Evolutionary conservation across 768 basidiomycete species (phyloP), one percentile per base, ranked within the genome.

Genomic region (Tylopilus balloui): DNA sequence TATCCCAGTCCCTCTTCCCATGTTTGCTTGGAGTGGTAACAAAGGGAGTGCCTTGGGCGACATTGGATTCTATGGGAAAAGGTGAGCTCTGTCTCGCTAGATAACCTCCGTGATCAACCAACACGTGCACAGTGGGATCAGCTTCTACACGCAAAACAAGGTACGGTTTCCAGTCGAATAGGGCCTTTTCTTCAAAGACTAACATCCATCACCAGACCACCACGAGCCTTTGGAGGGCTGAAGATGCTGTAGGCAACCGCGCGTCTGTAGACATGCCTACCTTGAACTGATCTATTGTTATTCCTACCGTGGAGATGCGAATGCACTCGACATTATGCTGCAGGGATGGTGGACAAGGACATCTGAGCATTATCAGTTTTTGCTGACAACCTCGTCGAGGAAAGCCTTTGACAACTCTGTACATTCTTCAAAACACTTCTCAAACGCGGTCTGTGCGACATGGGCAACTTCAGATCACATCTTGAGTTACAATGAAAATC

Each of bases 1-100:
- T 4, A 92, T 92, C 43, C 89, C 92, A 13, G 95, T 99, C 6
- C 95, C 95, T 38, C 71, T 87, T 25, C 87, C 88, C 14, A 94
- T 96, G 89, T 97, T 96, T 73, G 81, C 91, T 24, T 95, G 92
- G 92, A 92, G 88, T 59, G 95, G 96, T 23, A 95, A 93, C 73
- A 95, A 93, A 76, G 84, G 73, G 34, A 90, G 87, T 59, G 81
- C 81, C 59, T 70, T 93, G 47, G 92, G 92, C 20, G 90, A 94
- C 62, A 80, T 92, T 38, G 84, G 85, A 5, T 94, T 96, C 73
- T 96, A 96, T 58, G 94, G 94, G 24, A 88, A 87, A 68, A 80
- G 84, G 86, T 84, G 54, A 52, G 73, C 55, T 32, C 27, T 14
- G 1, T 48, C 36, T 9, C 13, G 3, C 11, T 27, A 40, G 11